These are phyloP conservation scores for Gossypium sturtianum DNA, from an alignment of 345 rosid species.

Conservation along the genomic window DNA sequence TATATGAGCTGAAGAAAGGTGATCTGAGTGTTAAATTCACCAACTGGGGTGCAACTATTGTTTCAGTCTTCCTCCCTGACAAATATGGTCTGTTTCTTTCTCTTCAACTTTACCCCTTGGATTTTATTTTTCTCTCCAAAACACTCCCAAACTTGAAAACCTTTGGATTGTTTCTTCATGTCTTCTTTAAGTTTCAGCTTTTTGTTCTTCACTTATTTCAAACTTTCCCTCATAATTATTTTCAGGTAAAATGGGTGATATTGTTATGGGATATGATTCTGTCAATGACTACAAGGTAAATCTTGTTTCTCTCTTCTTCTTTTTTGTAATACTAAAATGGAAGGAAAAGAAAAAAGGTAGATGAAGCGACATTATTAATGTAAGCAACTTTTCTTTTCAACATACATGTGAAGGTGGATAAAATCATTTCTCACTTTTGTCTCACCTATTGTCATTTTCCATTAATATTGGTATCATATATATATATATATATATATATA, in stretches of 20 bases:
- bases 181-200: not conserved
- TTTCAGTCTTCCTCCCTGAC: constrained; percentile 70
- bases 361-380: too few relatives aligned
- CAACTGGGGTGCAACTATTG: constrained; percentile 80
- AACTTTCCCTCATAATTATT: constrained; percentile 11
- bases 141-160: not conserved
- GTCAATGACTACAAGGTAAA: constrained; percentile 54
- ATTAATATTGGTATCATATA: too few relatives aligned
- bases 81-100: constrained; percentile 51
- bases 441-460: too few relatives aligned
- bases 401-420: too few relatives aligned
- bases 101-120: not conserved
- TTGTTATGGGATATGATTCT: constrained; percentile 73
- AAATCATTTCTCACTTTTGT: too few relatives aligned
- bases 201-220: not conserved
- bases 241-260: constrained; percentile 68
- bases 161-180: too few relatives aligned
- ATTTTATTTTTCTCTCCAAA: not conserved
- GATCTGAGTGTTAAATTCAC: constrained; percentile 55
- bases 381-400: not conserved
- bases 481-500: too few relatives aligned
- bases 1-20: constrained; percentile 72
- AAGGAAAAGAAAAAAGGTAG: too few relatives aligned
- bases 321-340: too few relatives aligned
- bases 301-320: not conserved